phyloP scores from a whole-genome alignment of 768 basidiomycete genomes.

The Panaeolus papilionaceus region DNA sequence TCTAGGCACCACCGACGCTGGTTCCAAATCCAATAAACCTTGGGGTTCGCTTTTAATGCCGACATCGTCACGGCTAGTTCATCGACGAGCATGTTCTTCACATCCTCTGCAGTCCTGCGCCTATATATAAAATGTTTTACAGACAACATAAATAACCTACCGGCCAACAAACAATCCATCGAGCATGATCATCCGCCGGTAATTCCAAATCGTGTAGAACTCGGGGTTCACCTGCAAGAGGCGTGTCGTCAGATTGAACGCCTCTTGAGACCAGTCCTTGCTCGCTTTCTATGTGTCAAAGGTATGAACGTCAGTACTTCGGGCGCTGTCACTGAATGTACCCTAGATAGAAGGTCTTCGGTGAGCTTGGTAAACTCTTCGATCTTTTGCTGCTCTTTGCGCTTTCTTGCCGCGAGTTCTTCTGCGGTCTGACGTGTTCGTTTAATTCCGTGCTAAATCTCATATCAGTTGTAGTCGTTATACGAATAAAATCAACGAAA shows the following conservation, averaged over 20 bases:
- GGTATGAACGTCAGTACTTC: slow-evolving; percentile 7
- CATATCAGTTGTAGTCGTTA: not conserved
- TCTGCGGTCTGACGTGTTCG: slow-evolving; percentile 63
- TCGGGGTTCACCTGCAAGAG: slow-evolving; percentile 90
- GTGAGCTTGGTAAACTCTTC: slow-evolving; percentile 75
- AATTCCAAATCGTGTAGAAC: slow-evolving; percentile 97
- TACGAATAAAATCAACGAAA: not conserved
- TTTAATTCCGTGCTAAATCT: slow-evolving; percentile 71
- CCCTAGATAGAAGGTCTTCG: slow-evolving; percentile 67
- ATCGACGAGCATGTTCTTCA: slow-evolving; percentile 66
- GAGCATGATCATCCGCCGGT: slow-evolving; percentile 80
- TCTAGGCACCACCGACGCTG: slow-evolving; percentile 96
- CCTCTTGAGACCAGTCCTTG: slow-evolving; percentile 73
- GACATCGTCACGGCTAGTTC: slow-evolving; percentile 85
- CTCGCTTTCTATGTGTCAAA: slow-evolving; percentile 62
- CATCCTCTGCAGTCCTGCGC: slow-evolving; percentile 62
- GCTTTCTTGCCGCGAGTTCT: slow-evolving; percentile 67
- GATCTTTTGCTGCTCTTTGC: slow-evolving; percentile 78
- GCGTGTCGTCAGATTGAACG: slow-evolving; percentile 77
- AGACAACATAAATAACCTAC: slow-evolving; percentile 42
- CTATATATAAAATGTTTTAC: slow-evolving; percentile 23
- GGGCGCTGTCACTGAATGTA: slow-evolving; percentile 38
- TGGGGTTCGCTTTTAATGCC: slow-evolving; percentile 85
- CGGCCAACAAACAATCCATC: slow-evolving; percentile 71
- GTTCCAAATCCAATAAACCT: slow-evolving; percentile 99